Evolutionary conservation across 1,284 basidiomycete species (phyloP).

Genomic region (Boletus semigastroideus): DNA sequence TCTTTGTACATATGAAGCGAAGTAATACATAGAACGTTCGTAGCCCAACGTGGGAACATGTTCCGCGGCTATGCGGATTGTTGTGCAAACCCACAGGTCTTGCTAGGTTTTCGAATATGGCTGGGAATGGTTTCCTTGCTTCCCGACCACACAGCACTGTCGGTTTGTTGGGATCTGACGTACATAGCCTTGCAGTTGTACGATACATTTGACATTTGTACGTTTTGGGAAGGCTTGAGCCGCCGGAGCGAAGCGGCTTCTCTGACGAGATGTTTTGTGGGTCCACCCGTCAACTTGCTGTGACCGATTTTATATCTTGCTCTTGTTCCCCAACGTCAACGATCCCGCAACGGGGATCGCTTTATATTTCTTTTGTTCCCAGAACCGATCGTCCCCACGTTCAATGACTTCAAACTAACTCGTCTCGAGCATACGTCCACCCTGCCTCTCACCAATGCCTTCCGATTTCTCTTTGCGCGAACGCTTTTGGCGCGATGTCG

Average conservation of each 20-base stretch:
- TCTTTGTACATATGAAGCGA: background rate
- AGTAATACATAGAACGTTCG: no score
- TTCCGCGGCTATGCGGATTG: no score
- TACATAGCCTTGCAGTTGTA: constrained; percentile 7
- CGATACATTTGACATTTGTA: constrained; percentile 10
- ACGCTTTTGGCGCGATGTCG: constrained; percentile 28
- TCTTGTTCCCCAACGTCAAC: background rate
- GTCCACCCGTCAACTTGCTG: constrained; percentile 13
- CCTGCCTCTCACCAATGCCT: constrained; percentile 12
- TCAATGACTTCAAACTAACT: background rate
- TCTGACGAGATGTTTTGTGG: constrained; percentile 19
- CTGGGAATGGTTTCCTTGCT: background rate
- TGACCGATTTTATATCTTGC: background rate
- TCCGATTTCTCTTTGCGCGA: constrained; percentile 15
- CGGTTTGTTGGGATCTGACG: background rate
- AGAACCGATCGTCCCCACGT: background rate
- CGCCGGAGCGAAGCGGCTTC: constrained; percentile 3
- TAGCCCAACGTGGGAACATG: no score
- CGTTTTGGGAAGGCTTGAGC: constrained; percentile 21
- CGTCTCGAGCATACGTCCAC: constrained; percentile 5
- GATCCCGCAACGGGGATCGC: background rate
- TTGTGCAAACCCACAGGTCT: background rate
- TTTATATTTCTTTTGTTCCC: constrained; percentile 2
- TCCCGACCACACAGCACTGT: background rate
- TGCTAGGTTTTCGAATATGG: background rate